These are phyloP conservation scores for Starmerella gropengiesseri DNA, from an alignment of 805 yeast genomes.

Conservation along the genomic window DNA sequence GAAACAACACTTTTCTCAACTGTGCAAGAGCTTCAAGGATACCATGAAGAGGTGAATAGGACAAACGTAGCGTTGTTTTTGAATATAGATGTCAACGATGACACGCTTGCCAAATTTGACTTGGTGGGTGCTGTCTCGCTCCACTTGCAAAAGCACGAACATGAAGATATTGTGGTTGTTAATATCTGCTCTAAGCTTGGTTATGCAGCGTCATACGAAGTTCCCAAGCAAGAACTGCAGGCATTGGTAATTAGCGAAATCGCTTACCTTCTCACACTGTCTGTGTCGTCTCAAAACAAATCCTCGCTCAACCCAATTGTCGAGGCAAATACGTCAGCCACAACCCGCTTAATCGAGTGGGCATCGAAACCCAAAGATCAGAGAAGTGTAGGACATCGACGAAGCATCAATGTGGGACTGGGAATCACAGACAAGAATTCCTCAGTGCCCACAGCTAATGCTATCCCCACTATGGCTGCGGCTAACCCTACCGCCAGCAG, in stretches of 20 bases:
- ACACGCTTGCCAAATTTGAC: slow-evolving; percentile 31
- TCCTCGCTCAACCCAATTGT: slow-evolving; percentile 26
- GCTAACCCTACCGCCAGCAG: no score
- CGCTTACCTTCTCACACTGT: slow-evolving; percentile 30
- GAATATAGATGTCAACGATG: slow-evolving; percentile 33
- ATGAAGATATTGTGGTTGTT: slow-evolving; percentile 12
- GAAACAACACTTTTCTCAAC: slow-evolving; percentile 28
- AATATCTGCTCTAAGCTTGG: slow-evolving; percentile 21
- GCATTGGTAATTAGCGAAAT: slow-evolving; percentile 33
- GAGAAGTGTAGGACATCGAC: slow-evolving; percentile 8
- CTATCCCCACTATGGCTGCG: no score
- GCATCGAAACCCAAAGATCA: slow-evolving; percentile 21
- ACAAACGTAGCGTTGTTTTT: slow-evolving; percentile 58
- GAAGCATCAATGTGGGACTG: neutral
- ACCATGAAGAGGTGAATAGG: slow-evolving; percentile 30
- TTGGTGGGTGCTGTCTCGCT: slow-evolving; percentile 40
- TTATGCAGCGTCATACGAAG: slow-evolving; percentile 23
- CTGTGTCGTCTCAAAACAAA: slow-evolving; percentile 32
- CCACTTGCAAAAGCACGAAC: slow-evolving; percentile 30
- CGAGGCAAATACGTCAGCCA: slow-evolving; percentile 25
- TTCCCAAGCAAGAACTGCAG: slow-evolving; percentile 31
- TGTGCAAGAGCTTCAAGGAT: slow-evolving; percentile 32
- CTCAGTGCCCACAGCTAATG: no score
- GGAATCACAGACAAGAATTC: neutral
- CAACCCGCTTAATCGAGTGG: slow-evolving; percentile 24